phyloP scores from a whole-genome alignment of 495 filamentous ascomycete species.

The Penicillium goetzii region DNA sequence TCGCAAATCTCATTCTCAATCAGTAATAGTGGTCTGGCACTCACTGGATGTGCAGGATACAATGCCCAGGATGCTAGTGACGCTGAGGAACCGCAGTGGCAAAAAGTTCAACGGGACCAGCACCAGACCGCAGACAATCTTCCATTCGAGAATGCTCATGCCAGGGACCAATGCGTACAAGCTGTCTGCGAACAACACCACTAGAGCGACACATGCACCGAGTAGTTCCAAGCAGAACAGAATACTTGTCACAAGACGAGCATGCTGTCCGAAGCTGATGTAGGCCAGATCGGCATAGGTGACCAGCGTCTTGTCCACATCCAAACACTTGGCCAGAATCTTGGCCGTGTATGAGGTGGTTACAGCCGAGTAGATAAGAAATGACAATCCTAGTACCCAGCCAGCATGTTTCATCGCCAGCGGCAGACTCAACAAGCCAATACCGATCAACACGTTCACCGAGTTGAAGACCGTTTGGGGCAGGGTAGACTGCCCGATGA shows the following conservation, averaged over 20 bases:
- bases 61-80: conserved; percentile 90
- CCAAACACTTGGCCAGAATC: conserved; percentile 85
- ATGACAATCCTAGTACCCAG: conserved; percentile 81
- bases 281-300: conserved; percentile 95
- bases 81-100: conserved; percentile 81
- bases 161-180: conserved; percentile 78
- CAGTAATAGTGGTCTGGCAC: conserved; percentile 33
- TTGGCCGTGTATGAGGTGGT: conserved; percentile 86
- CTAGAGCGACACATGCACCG: conserved; percentile 85
- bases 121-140: conserved; percentile 80
- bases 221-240: conserved; percentile 89
- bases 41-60: conserved; percentile 83
- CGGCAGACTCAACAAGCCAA: conserved; percentile 86
- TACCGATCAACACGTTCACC: conserved; percentile 91
- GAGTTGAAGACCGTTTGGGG: conserved; percentile 97
- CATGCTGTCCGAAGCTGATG: conserved; percentile 84
- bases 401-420: conserved; percentile 88
- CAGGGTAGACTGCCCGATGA: conserved; percentile 89
- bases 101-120: conserved; percentile 84
- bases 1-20: background rate
- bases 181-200: conserved; percentile 93
- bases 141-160: conserved; percentile 75
- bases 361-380: conserved; percentile 72
- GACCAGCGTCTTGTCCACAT: conserved; percentile 76
- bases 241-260: conserved; percentile 77